Base-by-base conservation (phyloP, 352 stramenopile genomes). In the Phytophthora kernoviae region DNA sequence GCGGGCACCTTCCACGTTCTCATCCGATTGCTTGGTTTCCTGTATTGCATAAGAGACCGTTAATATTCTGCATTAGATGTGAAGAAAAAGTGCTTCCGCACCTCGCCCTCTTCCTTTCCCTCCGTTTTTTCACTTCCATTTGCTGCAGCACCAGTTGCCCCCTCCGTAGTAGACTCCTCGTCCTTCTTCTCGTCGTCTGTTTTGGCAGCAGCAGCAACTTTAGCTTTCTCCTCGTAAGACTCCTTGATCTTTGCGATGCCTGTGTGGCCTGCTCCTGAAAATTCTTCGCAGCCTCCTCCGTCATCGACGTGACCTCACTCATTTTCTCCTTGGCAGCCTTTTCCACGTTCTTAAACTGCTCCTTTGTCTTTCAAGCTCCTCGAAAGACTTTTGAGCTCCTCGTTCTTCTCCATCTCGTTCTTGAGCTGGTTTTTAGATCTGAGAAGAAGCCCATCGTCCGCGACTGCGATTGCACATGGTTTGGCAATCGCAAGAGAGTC, bases 321-420 rank as follows among this genome's bases (percentile, higher is more conserved):
- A 86, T 80, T 55, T 90, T 88, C 34, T 88, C 70, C 54, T 84
- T 87, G 15, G 78, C 75, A 2, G 58, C 74, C 56, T 85, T 88
- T 43, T 88, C 75, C 26, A 88, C 70, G 33, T 77, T 81, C 54
- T 88, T 82, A 46, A 84, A 74, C 68, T 88, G 73, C 33, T 90
- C 69, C 54, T 88, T 88, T 36, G 79, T 85, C 61, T 89, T 84
- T 87, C 72, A 44, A 90, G 67, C 62, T 92, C 81, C 52, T 93
- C 79, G 14, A 91, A 77, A 9, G 76, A 87, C 50, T 91, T 88
- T 90, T 90, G 51, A 90, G 68, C 71, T 90, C 80, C 57, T 88
- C 76, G 57, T 90, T 90, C 70, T 91, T 91, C 43, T 90, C 79
- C 54, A 92, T 74, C 62, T 94, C 85, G 45, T 74, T 84, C 63